A percentile compares a stretch with the other conserved stretches of the same genome.
phyloP scores from a whole-genome alignment of 1,284 basidiomycete species.

The Taiwanofungus camphoratus region DNA sequence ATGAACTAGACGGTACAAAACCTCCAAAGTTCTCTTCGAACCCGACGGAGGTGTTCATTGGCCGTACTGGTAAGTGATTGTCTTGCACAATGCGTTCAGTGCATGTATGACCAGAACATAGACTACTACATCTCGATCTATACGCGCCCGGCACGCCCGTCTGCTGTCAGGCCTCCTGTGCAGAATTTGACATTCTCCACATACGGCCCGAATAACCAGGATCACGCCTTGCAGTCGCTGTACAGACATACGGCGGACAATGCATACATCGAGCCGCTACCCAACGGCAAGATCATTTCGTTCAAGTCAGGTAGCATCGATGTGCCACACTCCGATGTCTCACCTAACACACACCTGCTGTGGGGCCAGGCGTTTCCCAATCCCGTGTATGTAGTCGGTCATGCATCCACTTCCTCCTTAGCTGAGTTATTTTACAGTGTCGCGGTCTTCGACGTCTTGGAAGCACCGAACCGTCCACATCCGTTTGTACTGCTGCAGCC shows the following conservation, averaged over 20 bases:
- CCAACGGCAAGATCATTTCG: constrained; percentile 70
- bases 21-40: constrained; percentile 32
- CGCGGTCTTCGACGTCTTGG: constrained; percentile 74
- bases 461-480: constrained; percentile 37
- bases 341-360: constrained; percentile 37
- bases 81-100: not conserved
- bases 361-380: constrained; percentile 55
- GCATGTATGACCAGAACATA: constrained; percentile 21
- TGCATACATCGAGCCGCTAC: constrained; percentile 71
- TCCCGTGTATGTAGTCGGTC: constrained; percentile 41
- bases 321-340: constrained; percentile 21
- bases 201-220: constrained; percentile 81
- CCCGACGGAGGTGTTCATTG: constrained; percentile 68
- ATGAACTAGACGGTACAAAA: constrained; percentile 62
- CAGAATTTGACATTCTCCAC: constrained; percentile 79
- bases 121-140: constrained; percentile 73
- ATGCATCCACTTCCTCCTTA: not conserved
- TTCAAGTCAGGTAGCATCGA: constrained; percentile 45
- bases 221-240: constrained; percentile 53
- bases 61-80: constrained; percentile 64
- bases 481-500: constrained; percentile 80
- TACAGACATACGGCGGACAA: constrained; percentile 72
- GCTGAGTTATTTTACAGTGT: constrained; percentile 43
- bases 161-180: constrained; percentile 40
- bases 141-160: constrained; percentile 36